Conservation (phyloP, 2,329 filamentous ascomycete species). For the Trichoderma afroharzianum region DNA sequence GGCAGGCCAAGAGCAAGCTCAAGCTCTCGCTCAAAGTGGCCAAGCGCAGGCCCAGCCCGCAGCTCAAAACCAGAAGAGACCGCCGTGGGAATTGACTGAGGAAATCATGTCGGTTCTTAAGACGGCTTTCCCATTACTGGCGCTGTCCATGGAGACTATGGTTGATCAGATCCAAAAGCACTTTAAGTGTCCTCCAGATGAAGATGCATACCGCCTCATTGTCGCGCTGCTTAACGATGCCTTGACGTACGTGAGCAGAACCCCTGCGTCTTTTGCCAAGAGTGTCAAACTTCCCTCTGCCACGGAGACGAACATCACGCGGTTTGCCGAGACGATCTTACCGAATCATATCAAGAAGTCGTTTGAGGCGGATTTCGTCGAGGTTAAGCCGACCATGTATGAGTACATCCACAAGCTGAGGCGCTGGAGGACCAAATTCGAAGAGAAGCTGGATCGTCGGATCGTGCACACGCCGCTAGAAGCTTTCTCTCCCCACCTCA, state of each 20-base stretch:
- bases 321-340: conserved; percentile 94
- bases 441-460: conserved; percentile 91
- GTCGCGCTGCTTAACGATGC: conserved; percentile 97
- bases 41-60: conserved; percentile 22
- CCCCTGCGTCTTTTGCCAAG: conserved; percentile 80
- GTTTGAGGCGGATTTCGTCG: conserved; percentile 96
- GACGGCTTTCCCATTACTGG: conserved; percentile 92
- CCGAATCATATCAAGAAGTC: conserved; percentile 92
- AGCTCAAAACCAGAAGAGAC: conserved; percentile 57
- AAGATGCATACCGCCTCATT: conserved; percentile 95
- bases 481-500: conserved; percentile 82
- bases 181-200: conserved; percentile 97
- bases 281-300: conserved; percentile 86
- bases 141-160: conserved; percentile 99
- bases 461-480: conserved; percentile 72
- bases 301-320: conserved; percentile 93
- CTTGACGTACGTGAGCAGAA: conserved; percentile 84
- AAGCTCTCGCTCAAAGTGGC: conserved; percentile 12
- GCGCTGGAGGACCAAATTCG: conserved; percentile 95
- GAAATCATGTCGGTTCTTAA: conserved; percentile 94
- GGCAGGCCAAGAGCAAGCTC: conserved; percentile 18
- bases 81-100: conserved; percentile 94
- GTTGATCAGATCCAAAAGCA: conserved; percentile 98
- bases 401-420: conserved; percentile 98
- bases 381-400: conserved; percentile 92